Conservation (phyloP, 208 protist species). For the Phytomonas francai region DNA sequence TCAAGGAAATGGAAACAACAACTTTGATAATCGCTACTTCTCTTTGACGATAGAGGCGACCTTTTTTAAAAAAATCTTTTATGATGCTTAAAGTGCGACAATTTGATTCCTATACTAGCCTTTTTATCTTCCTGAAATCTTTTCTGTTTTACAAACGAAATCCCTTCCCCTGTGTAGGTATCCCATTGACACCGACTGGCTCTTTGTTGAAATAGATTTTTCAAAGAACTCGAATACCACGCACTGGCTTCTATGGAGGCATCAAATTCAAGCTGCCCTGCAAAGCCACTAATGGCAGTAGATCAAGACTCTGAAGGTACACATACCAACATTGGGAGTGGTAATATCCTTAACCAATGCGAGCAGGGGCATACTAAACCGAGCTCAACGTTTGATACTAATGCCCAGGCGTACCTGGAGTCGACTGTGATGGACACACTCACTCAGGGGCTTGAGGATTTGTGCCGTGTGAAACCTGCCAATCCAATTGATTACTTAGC, state of each 20-base stretch:
- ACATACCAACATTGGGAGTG: not conserved
- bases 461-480: constrained; percentile 83
- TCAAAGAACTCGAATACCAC: not conserved
- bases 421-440: constrained; percentile 78
- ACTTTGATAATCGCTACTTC: not conserved
- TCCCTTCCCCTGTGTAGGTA: not conserved
- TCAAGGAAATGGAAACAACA: constrained; percentile 4
- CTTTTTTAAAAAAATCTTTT: not conserved
- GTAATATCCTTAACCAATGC: not conserved
- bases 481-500: constrained; percentile 91
- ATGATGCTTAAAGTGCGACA: not conserved
- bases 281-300: not conserved
- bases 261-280: not conserved
- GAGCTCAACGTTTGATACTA: not conserved
- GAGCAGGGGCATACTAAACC: not conserved
- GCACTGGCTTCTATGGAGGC: not conserved
- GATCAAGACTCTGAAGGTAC: not conserved
- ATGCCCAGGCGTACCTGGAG: constrained; percentile 79
- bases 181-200: not conserved
- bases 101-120: not conserved
- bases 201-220: not conserved
- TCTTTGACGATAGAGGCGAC: not conserved
- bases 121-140: not conserved
- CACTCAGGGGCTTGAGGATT: constrained; percentile 75
- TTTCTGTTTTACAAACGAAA: not conserved